phyloP scores from a whole-genome alignment of 2,329 filamentous ascomycete genomes.

The Calonectria henricotiae region DNA sequence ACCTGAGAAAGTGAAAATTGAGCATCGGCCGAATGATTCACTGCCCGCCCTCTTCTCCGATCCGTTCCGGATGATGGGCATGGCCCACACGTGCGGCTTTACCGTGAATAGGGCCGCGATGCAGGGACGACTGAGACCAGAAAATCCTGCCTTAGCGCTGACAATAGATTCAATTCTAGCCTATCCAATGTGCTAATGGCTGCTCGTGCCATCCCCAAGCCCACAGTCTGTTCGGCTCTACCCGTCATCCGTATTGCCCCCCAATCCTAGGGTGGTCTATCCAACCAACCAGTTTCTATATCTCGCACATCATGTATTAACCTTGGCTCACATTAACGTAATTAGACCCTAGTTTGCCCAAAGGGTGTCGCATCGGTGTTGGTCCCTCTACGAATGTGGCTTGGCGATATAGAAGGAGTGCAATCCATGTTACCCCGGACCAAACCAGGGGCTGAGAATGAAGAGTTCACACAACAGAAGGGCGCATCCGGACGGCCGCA shows the following conservation, averaged over 20 bases:
- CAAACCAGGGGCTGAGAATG: background rate
- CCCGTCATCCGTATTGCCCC: background rate
- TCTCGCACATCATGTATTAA: background rate
- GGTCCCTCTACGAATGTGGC: background rate
- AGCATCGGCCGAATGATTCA: conserved; percentile 1
- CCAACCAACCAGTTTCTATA: background rate
- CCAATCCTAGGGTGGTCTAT: background rate
- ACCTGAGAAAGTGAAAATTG: background rate
- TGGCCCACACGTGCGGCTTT: conserved; percentile 1
- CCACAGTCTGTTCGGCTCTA: background rate
- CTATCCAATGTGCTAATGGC: conserved; percentile 1
- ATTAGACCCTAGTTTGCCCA: background rate
- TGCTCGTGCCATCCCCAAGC: background rate
- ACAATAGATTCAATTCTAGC: background rate
- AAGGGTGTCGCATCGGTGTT: no score
- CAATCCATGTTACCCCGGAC: conserved; percentile 21
- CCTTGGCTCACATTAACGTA: background rate
- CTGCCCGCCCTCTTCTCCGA: background rate
- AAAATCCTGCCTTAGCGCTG: background rate
- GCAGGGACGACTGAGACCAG: background rate
- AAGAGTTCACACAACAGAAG: conserved; percentile 13
- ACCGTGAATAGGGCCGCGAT: conserved; percentile 10
- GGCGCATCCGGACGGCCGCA: conserved; percentile 15
- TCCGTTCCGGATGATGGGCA: conserved; percentile 3
- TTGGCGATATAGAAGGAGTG: background rate